Conservation (phyloP, 805 yeast genomes). For the Zygotorulaspora sp. region DNA sequence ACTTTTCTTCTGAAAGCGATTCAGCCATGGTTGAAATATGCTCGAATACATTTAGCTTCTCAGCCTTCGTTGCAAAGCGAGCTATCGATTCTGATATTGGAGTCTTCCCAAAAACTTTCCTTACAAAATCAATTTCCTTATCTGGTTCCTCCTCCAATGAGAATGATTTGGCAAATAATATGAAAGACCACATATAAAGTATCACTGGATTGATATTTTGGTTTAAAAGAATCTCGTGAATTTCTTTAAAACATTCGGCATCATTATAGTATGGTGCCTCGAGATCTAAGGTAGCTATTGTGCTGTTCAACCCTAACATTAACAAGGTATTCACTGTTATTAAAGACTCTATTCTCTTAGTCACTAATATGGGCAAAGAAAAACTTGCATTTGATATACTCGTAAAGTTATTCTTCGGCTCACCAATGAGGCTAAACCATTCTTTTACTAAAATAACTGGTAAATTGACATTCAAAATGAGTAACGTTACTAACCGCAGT, state of each 20-base stretch:
- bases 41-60: constrained; percentile 43
- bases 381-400: constrained; percentile 9
- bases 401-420: constrained; percentile 5
- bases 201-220: constrained; percentile 45
- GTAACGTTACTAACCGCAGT: constrained; percentile 38
- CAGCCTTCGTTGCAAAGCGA: constrained; percentile 38
- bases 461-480: constrained; percentile 38
- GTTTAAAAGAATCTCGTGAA: constrained; percentile 40
- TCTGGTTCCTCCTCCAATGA: constrained; percentile 40
- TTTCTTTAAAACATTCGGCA: constrained; percentile 35
- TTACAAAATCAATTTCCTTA: constrained; percentile 14
- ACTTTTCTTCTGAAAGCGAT: constrained; percentile 44
- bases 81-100: constrained; percentile 18
- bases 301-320: constrained; percentile 53
- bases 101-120: constrained; percentile 13
- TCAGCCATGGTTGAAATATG: constrained; percentile 41
- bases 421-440: constrained; percentile 56
- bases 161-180: constrained; percentile 49
- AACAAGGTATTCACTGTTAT: constrained; percentile 47
- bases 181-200: constrained; percentile 63
- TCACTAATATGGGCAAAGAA: constrained; percentile 16
- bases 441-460: constrained; percentile 34
- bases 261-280: constrained; percentile 41
- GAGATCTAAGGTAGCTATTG: constrained; percentile 40
- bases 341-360: constrained; percentile 41